phyloP scores from a whole-genome alignment of 345 rosid genomes.

The Xanthoceras sorbifolium region DNA sequence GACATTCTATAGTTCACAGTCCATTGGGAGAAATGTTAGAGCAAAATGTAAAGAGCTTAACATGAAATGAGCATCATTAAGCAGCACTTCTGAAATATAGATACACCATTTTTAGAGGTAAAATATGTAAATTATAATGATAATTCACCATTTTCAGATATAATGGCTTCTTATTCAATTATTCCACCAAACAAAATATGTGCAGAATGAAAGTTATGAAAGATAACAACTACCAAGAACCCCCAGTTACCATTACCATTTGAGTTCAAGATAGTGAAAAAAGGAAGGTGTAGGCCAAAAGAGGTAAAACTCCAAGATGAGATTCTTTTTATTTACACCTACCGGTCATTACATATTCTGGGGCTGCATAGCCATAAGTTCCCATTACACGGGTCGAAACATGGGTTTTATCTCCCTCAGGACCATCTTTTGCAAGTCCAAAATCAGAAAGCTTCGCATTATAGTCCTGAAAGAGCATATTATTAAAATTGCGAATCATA shows the following conservation, averaged over 20 bases:
- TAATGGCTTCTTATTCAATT: not conserved
- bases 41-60: not conserved
- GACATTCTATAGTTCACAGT: not conserved
- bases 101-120: not conserved
- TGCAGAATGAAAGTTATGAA: not conserved
- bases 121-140: not conserved
- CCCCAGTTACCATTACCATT: not conserved
- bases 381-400: constrained; percentile 99
- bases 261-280: not conserved
- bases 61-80: constrained; percentile 12
- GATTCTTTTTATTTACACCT: constrained; percentile 26
- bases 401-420: constrained; percentile 97
- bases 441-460: constrained; percentile 96
- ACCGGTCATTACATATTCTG: constrained; percentile 99
- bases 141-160: not conserved
- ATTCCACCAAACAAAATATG: not conserved
- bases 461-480: constrained; percentile 63
- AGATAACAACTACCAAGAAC: not conserved
- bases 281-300: not conserved
- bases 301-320: not conserved
- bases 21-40: not conserved
- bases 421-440: constrained; percentile 99
- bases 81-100: not conserved
- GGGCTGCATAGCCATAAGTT: constrained; percentile 97
- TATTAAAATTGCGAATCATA: constrained; percentile 22